Evolutionary conservation across 768 basidiomycete genomes (phyloP), one percentile per base, ranked within the genome.

Genomic region (Psilocybe sp.): DNA sequence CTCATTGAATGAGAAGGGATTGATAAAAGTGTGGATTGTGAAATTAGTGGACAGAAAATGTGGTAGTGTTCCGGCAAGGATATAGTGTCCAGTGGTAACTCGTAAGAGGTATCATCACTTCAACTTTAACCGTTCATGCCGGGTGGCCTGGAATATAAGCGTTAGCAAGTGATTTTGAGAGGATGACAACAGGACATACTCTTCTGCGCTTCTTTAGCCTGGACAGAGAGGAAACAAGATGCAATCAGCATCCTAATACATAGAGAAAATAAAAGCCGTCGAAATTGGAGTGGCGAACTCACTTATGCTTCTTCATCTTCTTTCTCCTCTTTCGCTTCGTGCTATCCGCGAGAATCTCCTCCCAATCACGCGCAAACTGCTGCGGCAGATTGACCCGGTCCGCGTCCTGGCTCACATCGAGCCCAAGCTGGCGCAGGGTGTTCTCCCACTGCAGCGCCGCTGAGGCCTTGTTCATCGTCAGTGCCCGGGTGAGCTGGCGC

Each of bases 301-400:
- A 92, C 92, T 95, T 95, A 68, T 96, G 93, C 72, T 94, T 96
- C 80, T 87, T 92, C 85, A 96, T 96, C 84, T 95, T 96, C 83
- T 84, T 88, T 76, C 82, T 76, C 59, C 82, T 78, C 77, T 93
- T 93, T 67, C 90, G 80, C 75, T 85, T 88, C 23, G 82, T 83
- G 58, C 90, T 92, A 59, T 92, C 91, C 70, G 89, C 74, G 64
- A 82, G 67, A 13, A 89, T 77, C 39, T 80, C 77, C 56, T 82
- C 76, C 77, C 78, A 85, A 51, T 82, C 80, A 63, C 76, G 77
- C 13, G 81, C 77, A 57, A 76, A 69, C 57, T 80, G 73, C 50
- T 77, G 75, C 46, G 78, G 78, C 63, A 76, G 68, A 47, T 73
- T 72, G 39, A 79, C 72, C 49, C 77, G 74, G 38, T 75, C 73